Percentiles rank a stretch among this genome's conserved stretches.
Conservation (phyloP, 306 rosid genomes). For the Parietaria judaica region DNA sequence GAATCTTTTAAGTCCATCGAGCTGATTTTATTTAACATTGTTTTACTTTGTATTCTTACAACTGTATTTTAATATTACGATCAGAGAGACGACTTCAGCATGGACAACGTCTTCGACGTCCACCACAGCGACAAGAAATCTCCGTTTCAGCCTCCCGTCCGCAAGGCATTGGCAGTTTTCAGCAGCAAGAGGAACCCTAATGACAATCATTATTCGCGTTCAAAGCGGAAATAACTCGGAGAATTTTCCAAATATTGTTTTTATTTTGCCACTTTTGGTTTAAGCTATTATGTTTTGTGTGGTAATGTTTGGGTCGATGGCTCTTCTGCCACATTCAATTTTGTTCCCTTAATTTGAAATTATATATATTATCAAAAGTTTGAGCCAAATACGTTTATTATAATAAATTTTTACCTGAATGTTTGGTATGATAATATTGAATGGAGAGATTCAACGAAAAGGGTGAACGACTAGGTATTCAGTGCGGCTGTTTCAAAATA, state of each 20-base stretch:
- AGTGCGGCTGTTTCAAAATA: no score
- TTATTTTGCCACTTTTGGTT: not conserved
- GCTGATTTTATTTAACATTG: slow-evolving; percentile 1
- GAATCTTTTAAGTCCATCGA: not conserved
- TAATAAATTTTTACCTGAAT: no score
- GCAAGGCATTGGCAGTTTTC: slow-evolving; percentile 68
- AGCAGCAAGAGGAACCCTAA: slow-evolving; percentile 86
- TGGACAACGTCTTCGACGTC: slow-evolving; percentile 46
- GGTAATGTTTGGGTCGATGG: no score
- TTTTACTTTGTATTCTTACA: not conserved
- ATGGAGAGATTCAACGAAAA: no score
- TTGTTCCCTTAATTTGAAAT: not conserved
- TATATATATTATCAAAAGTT: no score
- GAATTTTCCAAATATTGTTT: not conserved
- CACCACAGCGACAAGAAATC: slow-evolving; percentile 68
- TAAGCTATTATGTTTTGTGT: not conserved
- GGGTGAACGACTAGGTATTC: no score
- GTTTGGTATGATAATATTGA: no score
- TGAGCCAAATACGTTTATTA: no score
- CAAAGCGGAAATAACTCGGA: slow-evolving; percentile 34
- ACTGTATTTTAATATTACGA: not conserved
- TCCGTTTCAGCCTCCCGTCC: slow-evolving; percentile 79
- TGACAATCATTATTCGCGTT: slow-evolving; percentile 71
- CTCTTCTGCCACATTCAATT: not conserved
- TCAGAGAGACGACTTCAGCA: slow-evolving; percentile 62